Conservation (phyloP, 257 asterid species). For the Handroanthus guayacan region DNA sequence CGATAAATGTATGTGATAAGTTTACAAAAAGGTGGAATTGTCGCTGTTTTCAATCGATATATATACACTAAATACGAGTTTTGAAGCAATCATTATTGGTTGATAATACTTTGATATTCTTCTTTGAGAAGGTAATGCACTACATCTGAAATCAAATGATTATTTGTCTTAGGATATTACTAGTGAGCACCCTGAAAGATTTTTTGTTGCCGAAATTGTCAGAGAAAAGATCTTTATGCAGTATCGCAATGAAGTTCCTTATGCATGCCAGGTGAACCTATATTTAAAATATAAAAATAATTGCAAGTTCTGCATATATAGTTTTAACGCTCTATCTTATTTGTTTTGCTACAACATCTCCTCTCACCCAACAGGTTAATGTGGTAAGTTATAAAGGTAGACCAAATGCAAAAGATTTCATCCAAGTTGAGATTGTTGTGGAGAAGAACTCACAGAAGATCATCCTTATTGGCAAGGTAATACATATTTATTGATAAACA, state of each 20-base stretch:
- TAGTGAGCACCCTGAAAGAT: constrained; percentile 98
- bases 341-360: constrained; percentile 21
- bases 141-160: constrained; percentile 24
- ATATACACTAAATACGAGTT: background rate
- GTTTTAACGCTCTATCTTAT: background rate
- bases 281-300: constrained; percentile 11
- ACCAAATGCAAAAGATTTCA: constrained; percentile 90
- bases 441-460: constrained; percentile 92
- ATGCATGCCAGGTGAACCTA: constrained; percentile 88
- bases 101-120: background rate
- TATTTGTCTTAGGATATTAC: constrained; percentile 73
- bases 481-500: constrained; percentile 2
- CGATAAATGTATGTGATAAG: constrained; percentile 23
- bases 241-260: constrained; percentile 91
- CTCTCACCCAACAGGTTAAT: constrained; percentile 64
- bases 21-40: constrained; percentile 1
- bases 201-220: constrained; percentile 91
- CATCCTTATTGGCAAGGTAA: constrained; percentile 94
- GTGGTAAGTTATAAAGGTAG: constrained; percentile 82
- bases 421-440: constrained; percentile 92
- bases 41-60: constrained; percentile 5
- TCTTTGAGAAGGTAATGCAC: constrained; percentile 5
- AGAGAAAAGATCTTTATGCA: constrained; percentile 96
- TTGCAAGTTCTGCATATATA: constrained; percentile 24
- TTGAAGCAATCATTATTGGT: constrained; percentile 6